phyloP scores from a whole-genome alignment of 106 monocot species.

The Alisma plantagoaquatica region DNA sequence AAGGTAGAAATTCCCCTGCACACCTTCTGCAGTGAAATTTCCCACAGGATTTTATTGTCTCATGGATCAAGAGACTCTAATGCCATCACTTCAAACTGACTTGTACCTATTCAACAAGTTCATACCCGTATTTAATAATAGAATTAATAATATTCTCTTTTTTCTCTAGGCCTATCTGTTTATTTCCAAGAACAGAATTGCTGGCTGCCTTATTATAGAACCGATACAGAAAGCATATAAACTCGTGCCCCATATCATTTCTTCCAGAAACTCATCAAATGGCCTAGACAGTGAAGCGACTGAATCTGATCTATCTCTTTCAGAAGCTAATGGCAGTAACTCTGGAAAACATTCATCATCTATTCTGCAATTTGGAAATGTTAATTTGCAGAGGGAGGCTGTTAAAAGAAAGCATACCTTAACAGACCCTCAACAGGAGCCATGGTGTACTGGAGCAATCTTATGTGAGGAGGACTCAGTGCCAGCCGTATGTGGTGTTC shows the following conservation, averaged over 20 bases:
- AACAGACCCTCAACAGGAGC: conserved; percentile 1
- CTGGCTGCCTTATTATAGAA: conserved; percentile 68
- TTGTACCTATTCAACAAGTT: background rate
- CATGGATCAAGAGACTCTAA: no score
- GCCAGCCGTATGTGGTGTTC: conserved; percentile 40
- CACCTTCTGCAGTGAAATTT: no score
- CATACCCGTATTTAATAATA: background rate
- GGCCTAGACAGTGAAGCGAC: background rate
- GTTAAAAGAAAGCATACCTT: conserved; percentile 12
- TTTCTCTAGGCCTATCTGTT: conserved; percentile 53
- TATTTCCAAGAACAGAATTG: conserved; percentile 45
- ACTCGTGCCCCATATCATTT: conserved; percentile 21
- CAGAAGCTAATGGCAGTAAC: background rate
- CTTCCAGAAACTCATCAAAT: background rate
- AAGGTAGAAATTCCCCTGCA: no score
- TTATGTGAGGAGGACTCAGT: conserved; percentile 53
- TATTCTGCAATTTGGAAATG: conserved; percentile 43
- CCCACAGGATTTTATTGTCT: no score
- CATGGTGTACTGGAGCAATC: conserved; percentile 41
- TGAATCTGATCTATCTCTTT: background rate
- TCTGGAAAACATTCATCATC: background rate
- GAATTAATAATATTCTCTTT: background rate
- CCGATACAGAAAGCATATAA: conserved; percentile 59
- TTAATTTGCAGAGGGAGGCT: conserved; percentile 47
- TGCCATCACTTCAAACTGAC: no score